Base-by-base conservation (phyloP, 305 asterid species). In the Caryopteris hybrid region DNA sequence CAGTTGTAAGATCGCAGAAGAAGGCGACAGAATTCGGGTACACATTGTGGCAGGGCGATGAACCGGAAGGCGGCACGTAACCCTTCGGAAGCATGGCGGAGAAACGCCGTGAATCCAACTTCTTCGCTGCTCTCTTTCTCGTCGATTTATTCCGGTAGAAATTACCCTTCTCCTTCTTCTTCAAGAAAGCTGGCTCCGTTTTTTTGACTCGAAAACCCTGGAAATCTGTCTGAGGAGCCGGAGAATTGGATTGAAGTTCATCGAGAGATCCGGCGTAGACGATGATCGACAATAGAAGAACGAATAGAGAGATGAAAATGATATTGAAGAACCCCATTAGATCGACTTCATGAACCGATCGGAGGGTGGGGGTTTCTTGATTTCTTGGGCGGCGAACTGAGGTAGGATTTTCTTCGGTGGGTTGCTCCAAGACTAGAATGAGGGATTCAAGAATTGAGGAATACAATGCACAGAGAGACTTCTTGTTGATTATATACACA, bases 81-180 rank as follows among this genome's bases (percentile, higher is more conserved):
- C 93, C 93, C 75, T 86, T 86, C 1, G 95, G 97, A 23, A 90
- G 90, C 97, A 90, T 90, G 6, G 84, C 90, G 0, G 85, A 72
- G 64, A 83, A 87, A 17, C 78, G 62, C 80, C 73, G 73, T 8
- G 64, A 14, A 11, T 72, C 72, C n/a, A 33, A 3, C 11, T 74
- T 78, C 56, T 71, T 67, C n/a, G n/a, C n/a, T n/a, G n/a, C n/a
- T n/a, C n/a, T n/a, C n/a, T n/a, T n/a, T n/a, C n/a, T n/a, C n/a
- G n/a, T n/a, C 69, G 36, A 13, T 36, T 13, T 71, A 0, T 29
- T 67, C 58, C 46, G 13, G 31, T 29, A 7, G 13, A 20, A 2
- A 38, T 43, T 27, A 7, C 53, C 14, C 33, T 59, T 71, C 56
- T 52, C 38, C 0, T 75, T 76, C 66, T 73, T 71, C 68, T 12